A percentile compares a stretch with the other conserved stretches of the same genome.
phyloP scores from a whole-genome alignment of 352 stramenopile species.

The Pythium guiyangense region DNA sequence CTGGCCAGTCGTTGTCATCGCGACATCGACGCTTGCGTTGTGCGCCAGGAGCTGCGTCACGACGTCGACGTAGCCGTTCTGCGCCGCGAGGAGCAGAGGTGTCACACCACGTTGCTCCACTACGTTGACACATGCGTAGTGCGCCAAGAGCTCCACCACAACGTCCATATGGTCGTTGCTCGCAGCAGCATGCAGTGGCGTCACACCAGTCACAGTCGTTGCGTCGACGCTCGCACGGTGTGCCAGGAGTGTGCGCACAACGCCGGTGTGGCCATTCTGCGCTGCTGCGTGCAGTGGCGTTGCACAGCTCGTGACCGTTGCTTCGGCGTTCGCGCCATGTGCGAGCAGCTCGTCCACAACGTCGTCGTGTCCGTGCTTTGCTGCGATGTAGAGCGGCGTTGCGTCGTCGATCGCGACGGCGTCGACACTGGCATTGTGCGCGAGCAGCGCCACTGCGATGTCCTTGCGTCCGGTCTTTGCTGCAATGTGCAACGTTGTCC shows the following conservation, averaged over 20 bases:
- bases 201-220: neutral
- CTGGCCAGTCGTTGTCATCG: too few species aligned
- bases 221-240: neutral
- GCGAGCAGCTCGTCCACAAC: too few species aligned
- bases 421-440: neutral
- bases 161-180: neutral
- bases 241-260: neutral
- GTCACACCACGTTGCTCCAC: neutral
- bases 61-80: neutral
- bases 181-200: neutral
- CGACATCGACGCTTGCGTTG: too few species aligned
- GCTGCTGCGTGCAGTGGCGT: too few species aligned
- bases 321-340: too few species aligned
- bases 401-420: neutral
- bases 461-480: too few species aligned
- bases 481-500: too few species aligned
- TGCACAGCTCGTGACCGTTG: too few species aligned
- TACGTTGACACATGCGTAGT: neutral
- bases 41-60: too few species aligned
- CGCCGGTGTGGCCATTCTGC: too few species aligned
- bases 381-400: slow-evolving; percentile 1
- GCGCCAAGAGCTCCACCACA: neutral
- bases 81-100: neutral
- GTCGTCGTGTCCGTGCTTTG: neutral
- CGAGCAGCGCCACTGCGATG: too few species aligned